Evolutionary conservation across 176 grass and related monocot species (phyloP).

Genomic region (Microstegium vimineum): DNA sequence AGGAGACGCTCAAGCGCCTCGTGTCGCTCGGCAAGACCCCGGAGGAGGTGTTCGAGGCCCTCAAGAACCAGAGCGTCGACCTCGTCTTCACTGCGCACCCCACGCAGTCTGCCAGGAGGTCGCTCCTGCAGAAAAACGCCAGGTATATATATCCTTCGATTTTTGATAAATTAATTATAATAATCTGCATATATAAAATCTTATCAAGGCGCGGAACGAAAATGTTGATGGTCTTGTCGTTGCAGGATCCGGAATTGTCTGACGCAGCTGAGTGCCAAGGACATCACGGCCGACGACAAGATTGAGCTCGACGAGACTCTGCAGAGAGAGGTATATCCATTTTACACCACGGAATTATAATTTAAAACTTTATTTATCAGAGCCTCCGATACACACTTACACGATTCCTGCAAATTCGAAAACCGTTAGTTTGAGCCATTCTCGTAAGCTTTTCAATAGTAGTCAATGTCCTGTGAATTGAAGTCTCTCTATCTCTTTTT

Average conservation of each 20-base stretch:
- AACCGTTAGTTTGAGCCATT: background rate
- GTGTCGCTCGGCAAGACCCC: constrained; percentile 53
- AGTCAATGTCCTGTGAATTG: background rate
- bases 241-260: constrained; percentile 74
- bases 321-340: constrained; percentile 55
- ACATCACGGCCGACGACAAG: constrained; percentile 55
- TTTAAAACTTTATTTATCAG: background rate
- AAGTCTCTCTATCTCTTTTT: background rate
- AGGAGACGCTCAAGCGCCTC: constrained; percentile 70
- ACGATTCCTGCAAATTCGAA: background rate
- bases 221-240: background rate
- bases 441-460: background rate
- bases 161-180: too few relatives aligned
- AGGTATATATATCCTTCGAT: constrained; percentile 44
- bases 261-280: constrained; percentile 62
- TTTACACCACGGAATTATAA: background rate
- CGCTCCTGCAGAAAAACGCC: constrained; percentile 76
- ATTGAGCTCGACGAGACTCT: constrained; percentile 83
- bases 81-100: constrained; percentile 90
- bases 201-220: too few relatives aligned
- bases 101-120: constrained; percentile 78
- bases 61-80: constrained; percentile 80
- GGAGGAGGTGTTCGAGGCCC: constrained; percentile 75
- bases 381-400: background rate
- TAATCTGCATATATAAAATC: too few relatives aligned